Base-by-base conservation (phyloP, 768 basidiomycete species). In the Mycena alexandri region DNA sequence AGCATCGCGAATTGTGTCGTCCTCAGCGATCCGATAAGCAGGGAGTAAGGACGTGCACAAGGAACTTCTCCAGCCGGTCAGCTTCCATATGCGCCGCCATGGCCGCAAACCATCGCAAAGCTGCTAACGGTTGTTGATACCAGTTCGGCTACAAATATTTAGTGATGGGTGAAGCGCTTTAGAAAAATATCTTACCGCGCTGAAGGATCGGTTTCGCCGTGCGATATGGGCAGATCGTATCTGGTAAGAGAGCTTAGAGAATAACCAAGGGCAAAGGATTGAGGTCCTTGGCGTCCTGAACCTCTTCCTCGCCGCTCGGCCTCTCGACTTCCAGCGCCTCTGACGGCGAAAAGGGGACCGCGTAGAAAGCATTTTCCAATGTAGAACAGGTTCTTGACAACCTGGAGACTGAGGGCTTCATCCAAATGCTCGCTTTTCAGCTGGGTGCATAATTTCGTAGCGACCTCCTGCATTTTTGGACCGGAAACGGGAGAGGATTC, bases 381-480 rank as follows among this genome's bases (percentile, higher is more conserved):
- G 75, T 92, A 96, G 73, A 96, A 95, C 25, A 99, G 77, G 73
- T 98, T 95, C 82, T 98, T 98, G 72, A 97, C 94, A 12, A 94
- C 80, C 79, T 98, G 95, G 70, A 95, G 75, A 65, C 90, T 84
- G n/a, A 94, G 83, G 0, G 84, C 74, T 24, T 90, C 89, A 70
- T 93, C 92, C 50, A 95, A 79, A 67, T 93, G 87, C 17, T 90
- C 85, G 73, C 95, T 95, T 79, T 91, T 92, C 66, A 99, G 85
- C 75, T 98, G 90, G 21, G 89, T 76, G 50, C 88, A 91, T 34
- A 91, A 78, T 76, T 92, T 95, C 67, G 85, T 84, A 0, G 95
- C 92, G 11, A 91, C 82, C 36, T 91, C 89, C 65, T 86, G 85
- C 82, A 97, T 88, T 7, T 85, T 85, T 4, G 64, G 59, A 2